Evolutionary conservation across 805 yeast genomes (phyloP).

Genomic region (Osmozyma mogii): DNA sequence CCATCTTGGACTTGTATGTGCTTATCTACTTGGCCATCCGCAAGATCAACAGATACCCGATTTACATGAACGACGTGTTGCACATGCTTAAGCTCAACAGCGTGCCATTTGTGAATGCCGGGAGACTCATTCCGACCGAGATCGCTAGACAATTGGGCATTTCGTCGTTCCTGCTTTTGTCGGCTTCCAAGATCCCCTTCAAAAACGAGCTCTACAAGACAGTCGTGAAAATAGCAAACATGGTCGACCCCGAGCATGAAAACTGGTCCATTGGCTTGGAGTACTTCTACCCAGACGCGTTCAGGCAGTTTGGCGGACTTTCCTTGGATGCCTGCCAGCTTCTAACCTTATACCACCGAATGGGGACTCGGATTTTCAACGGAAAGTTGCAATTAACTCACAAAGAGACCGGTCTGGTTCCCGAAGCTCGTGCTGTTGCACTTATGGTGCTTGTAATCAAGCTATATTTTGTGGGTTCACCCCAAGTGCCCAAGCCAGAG

Average conservation of each 20-base stretch:
- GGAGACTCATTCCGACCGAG: constrained; percentile 30
- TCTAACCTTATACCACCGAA: constrained; percentile 23
- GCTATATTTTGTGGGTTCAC: constrained; percentile 16
- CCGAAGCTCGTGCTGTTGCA: constrained; percentile 31
- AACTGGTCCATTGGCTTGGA: constrained; percentile 11
- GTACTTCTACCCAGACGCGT: constrained; percentile 30
- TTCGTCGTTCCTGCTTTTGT: constrained; percentile 26
- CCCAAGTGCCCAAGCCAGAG: constrained; percentile 5
- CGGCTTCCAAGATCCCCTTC: constrained; percentile 33
- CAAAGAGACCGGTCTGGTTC: constrained; percentile 13
- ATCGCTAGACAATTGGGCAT: constrained; percentile 32
- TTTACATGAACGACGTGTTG: constrained; percentile 43
- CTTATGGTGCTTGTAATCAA: constrained; percentile 24
- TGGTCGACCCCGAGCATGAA: constrained; percentile 3
- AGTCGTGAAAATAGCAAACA: constrained; percentile 7
- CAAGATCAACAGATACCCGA: constrained; percentile 38
- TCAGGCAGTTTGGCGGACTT: constrained; percentile 34
- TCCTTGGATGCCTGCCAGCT: constrained; percentile 44
- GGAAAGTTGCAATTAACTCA: constrained; percentile 1
- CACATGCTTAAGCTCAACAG: constrained; percentile 32
- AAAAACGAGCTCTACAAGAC: constrained; percentile 26
- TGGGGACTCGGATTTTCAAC: constrained; percentile 8
- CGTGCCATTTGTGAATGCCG: constrained; percentile 42
- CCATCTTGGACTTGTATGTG: constrained; percentile 23
- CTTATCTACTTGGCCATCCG: constrained; percentile 46